Evolutionary conservation across 2,329 filamentous ascomycete genomes (phyloP).

Genomic region (Microdochium paspali): DNA sequence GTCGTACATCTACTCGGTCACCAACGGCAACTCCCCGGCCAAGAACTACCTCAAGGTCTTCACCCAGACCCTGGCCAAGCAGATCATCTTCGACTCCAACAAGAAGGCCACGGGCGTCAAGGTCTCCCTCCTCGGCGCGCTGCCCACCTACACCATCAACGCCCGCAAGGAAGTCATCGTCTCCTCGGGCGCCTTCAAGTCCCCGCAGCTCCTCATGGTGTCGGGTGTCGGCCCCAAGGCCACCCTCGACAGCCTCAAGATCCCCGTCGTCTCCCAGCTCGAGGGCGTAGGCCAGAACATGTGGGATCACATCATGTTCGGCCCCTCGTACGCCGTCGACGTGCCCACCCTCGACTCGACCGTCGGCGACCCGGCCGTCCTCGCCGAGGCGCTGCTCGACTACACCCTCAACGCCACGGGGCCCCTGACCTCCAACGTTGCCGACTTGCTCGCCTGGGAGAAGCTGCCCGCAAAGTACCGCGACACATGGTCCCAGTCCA

Average conservation of each 20-base stretch:
- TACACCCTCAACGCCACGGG: constrained; percentile 16
- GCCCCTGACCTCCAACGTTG: constrained; percentile 13
- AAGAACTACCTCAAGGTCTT: constrained; percentile 26
- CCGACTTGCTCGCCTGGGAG: constrained; percentile 19
- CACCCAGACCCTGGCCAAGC: constrained; percentile 28
- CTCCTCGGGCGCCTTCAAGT: constrained; percentile 26
- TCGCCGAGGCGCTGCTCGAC: constrained; percentile 10
- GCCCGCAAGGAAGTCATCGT: constrained; percentile 28
- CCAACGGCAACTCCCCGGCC: constrained; percentile 7
- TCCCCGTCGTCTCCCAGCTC: constrained; percentile 40
- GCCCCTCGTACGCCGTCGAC: constrained; percentile 22
- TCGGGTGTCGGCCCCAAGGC: constrained; percentile 26
- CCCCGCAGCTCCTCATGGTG: constrained; percentile 29
- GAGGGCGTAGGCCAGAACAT: constrained; percentile 55
- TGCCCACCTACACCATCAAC: constrained; percentile 9
- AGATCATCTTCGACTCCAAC: constrained; percentile 29
- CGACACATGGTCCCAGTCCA: constrained; percentile 8
- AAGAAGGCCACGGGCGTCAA: constrained; percentile 22
- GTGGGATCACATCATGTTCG: constrained; percentile 36
- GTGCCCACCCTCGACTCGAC: constrained; percentile 17
- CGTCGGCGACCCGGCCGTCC: constrained; percentile 12
- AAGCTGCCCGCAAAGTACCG: constrained; percentile 17
- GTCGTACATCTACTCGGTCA: constrained; percentile 18
- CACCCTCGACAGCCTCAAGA: constrained; percentile 24
- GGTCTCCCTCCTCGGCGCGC: constrained; percentile 9